Percentiles rank a stretch among this genome's conserved stretches.
Evolutionary conservation across 108 stramenopile species (phyloP).

Genomic region (Nitzschia sp.): DNA sequence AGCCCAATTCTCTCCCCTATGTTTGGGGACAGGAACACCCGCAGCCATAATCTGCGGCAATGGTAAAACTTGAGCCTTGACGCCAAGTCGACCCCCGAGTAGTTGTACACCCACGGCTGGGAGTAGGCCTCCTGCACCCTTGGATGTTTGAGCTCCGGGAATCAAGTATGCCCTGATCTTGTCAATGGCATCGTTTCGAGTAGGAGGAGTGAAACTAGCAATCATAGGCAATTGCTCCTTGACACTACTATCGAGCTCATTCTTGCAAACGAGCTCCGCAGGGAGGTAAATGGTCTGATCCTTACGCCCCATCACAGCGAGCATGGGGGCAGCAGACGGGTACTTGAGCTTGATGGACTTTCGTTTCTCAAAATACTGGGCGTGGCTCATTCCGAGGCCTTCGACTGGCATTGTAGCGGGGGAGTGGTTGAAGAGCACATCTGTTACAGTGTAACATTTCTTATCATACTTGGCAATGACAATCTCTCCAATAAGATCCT

Average conservation of each 20-base stretch:
- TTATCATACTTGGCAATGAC: slow-evolving; percentile 66
- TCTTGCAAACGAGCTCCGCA: slow-evolving; percentile 56
- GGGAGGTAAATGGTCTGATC: slow-evolving; percentile 55
- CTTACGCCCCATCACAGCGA: slow-evolving; percentile 48
- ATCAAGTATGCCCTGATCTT: slow-evolving; percentile 44
- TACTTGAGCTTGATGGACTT: slow-evolving; percentile 43
- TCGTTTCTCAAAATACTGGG: slow-evolving; percentile 52
- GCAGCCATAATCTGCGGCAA: slow-evolving; percentile 51
- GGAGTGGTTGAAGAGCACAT: slow-evolving; percentile 47
- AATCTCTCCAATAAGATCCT: slow-evolving; percentile 48
- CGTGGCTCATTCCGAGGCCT: slow-evolving; percentile 49
- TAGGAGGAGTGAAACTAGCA: slow-evolving; percentile 56
- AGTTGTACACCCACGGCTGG: slow-evolving; percentile 52
- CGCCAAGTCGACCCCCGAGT: slow-evolving; percentile 30
- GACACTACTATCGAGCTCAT: slow-evolving; percentile 52
- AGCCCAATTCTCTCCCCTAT: slow-evolving; percentile 53
- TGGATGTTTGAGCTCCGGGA: slow-evolving; percentile 62
- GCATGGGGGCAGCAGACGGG: slow-evolving; percentile 56
- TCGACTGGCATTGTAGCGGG: slow-evolving; percentile 46
- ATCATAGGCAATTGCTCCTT: slow-evolving; percentile 62
- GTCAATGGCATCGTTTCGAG: slow-evolving; percentile 51
- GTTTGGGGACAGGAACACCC: slow-evolving; percentile 46
- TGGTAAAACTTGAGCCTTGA: slow-evolving; percentile 40
- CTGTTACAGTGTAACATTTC: slow-evolving; percentile 47
- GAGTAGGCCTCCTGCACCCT: slow-evolving; percentile 41